Evolutionary conservation across 805 yeast species (phyloP).

Genomic region (Starmerella stellata): DNA sequence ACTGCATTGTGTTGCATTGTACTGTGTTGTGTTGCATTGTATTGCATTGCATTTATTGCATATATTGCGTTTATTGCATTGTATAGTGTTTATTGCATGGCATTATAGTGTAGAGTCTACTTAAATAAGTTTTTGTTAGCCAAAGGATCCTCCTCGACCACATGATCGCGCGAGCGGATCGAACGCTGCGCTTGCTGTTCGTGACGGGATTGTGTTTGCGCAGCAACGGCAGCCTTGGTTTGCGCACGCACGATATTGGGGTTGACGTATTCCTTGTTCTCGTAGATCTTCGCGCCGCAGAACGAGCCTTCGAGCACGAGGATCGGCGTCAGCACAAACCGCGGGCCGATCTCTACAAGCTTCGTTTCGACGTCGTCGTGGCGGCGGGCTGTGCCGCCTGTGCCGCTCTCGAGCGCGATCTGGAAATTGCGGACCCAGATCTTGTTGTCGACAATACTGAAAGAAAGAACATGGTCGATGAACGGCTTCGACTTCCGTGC

Average conservation of each 20-base stretch:
- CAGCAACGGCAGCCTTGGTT: conserved; percentile 59
- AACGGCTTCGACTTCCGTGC: conserved; percentile 90
- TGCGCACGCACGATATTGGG: conserved; percentile 93
- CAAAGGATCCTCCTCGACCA: conserved; percentile 60
- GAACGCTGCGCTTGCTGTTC: conserved; percentile 65
- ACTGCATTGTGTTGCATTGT: too few relatives aligned
- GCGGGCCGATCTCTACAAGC: conserved; percentile 88
- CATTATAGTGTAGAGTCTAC: too few relatives aligned
- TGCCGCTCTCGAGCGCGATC: conserved; percentile 52
- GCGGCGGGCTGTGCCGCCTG: conserved; percentile 18
- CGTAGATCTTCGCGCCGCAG: conserved; percentile 94
- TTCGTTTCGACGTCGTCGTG: conserved; percentile 39
- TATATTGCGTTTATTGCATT: too few relatives aligned
- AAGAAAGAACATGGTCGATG: conserved; percentile 84
- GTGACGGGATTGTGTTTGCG: conserved; percentile 55
- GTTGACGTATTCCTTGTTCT: conserved; percentile 88
- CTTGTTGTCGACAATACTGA: conserved; percentile 79
- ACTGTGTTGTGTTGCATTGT: too few relatives aligned
- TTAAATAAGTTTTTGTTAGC: conserved; percentile 63
- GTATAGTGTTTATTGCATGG: too few relatives aligned
- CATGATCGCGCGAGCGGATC: conserved; percentile 54
- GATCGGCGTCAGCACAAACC: conserved; percentile 82
- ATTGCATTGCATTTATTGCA: too few relatives aligned
- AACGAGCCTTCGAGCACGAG: conserved; percentile 90
- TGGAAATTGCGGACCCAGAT: conserved; percentile 93